These are phyloP conservation scores for Yamadazyma diddensiae DNA, from an alignment of 1,139 yeast genomes.

Conservation along the genomic window DNA sequence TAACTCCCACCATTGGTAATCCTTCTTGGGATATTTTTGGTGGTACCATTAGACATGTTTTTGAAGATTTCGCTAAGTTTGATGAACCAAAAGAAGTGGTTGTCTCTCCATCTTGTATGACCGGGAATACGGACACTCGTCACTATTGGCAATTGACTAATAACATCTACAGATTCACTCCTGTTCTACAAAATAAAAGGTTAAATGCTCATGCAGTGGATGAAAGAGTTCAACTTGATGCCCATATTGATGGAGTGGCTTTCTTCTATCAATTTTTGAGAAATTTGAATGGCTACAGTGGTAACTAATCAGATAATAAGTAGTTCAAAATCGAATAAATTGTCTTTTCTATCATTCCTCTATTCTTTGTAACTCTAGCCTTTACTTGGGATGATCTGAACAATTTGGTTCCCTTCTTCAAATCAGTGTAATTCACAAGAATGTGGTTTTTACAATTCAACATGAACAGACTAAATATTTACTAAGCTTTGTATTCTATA, in stretches of 20 bases:
- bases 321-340: too few relatives aligned
- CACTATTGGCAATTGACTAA: constrained; percentile 73
- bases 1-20: constrained; percentile 33
- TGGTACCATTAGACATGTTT: constrained; percentile 44
- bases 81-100: constrained; percentile 41
- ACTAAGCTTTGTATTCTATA: too few relatives aligned
- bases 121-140: constrained; percentile 84
- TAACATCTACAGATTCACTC: constrained; percentile 68
- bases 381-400: too few relatives aligned
- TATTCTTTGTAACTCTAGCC: too few relatives aligned
- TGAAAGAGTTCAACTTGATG: constrained; percentile 33
- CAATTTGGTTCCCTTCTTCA: too few relatives aligned
- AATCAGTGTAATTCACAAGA: too few relatives aligned
- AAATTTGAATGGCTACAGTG: constrained; percentile 7
- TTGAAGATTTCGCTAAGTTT: constrained; percentile 39
- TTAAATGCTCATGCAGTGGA: constrained; percentile 37
- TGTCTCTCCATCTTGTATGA: constrained; percentile 64
- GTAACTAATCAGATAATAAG: constrained; percentile 2
- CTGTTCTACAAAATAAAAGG: constrained; percentile 37
- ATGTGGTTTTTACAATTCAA: too few relatives aligned
- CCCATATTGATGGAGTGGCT: constrained; percentile 40
- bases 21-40: constrained; percentile 43
- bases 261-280: constrained; percentile 32
- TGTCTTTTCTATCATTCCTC: too few relatives aligned
- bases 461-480: too few relatives aligned